Base-by-base conservation (phyloP, 176 grass and related monocot genomes). In the Tillandsia fasciculata region DNA sequence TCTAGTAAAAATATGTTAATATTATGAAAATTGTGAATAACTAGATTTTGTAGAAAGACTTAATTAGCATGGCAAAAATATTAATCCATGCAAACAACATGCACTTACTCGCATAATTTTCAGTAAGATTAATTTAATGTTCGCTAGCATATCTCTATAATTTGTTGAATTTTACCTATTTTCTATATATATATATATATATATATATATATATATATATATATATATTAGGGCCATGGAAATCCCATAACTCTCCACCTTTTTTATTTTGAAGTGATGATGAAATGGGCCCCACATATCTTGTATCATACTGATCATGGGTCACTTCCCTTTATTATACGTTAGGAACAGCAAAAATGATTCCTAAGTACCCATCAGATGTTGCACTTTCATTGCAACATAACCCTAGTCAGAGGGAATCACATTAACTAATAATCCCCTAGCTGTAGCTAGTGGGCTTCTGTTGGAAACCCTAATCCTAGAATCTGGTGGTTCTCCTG, bases 331-430 rank as follows among this genome's bases (percentile, higher is more conserved):
- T 61, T 15, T 9, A 8, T 23, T 61, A 15, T 42, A 42, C 5
- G 33, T 61, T 61, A 61, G 56, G 56, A 61, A 23, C 56, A 23
- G 56, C 22, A 61, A 61, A 61, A 61, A 61, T 61, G 56, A 61
- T 61, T 61, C 56, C 22, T n/a, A 9, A 61, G 56, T 61, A 61
- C 15, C 56, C 56, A 61, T 61, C 56, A 18, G 17, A 23, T 23
- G 56, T 61, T 61, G 56, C 56, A 61, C 56, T 61, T 15, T 20
- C 22, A 18, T 61, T 61, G 56, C 5, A 18, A 56, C 13, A 12
- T 56, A 61, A 9, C 56, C 56, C 22, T 61, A 20, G 56, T 61
- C 56, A 61, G 10, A 61, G 56, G 56, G 56, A 61, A 61, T 61
- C 56, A 61, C 12, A 61, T 61, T 7, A 20, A 20, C 56, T 0